Evolutionary conservation across 176 grass and related monocot genomes (phyloP), one percentile per base, ranked within the genome.

Genomic region (Rhynchospora tenuis): DNA sequence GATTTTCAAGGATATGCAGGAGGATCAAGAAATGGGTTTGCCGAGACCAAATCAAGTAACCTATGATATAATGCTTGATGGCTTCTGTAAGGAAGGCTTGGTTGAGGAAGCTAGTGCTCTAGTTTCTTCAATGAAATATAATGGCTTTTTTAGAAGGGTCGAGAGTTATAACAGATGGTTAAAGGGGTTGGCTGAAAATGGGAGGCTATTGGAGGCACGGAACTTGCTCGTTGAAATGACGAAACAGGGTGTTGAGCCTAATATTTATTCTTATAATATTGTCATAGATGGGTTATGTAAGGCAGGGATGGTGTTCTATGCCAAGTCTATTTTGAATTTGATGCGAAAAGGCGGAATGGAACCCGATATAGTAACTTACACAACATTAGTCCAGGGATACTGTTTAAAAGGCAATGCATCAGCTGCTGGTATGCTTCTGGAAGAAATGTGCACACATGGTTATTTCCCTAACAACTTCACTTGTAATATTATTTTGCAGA

Each of bases 1-100:
- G 56, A 95, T 95, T 84, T 98, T 98, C 74, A 88, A 86, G 29
- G 95, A 98, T 83, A 98, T 98, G 92, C 92, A 91, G 64, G 90
- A 95, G 79, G 89, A 88, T 26, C 81, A 86, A 88, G 73, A 91
- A 82, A 81, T 68, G 61, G 90, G 86, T n/a, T 83, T 98, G 51
- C 92, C 92, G 1, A 93, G 84, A 86, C 95, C 95, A n/a, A 65
- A 95, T 78, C 95, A 93, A 63, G 88, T 91, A 61, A 98, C 92
- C 1, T 98, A 95, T 47, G 89, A 95, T 14, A 19, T 95, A 52
- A 98, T 98, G 82, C 77, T 98, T 64, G 80, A 85, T 31, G 95
- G 92, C 4, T 98, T 98, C 73, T 98, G 95, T 50, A 92, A 88
- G 63, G 87, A 85, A 27, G 84, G 84, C 51, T 93, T 95, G 88